Percentiles rank a stretch among this genome's conserved stretches.
Evolutionary conservation across 768 basidiomycete genomes (phyloP).

Genomic region (Pleurotus sapidus): DNA sequence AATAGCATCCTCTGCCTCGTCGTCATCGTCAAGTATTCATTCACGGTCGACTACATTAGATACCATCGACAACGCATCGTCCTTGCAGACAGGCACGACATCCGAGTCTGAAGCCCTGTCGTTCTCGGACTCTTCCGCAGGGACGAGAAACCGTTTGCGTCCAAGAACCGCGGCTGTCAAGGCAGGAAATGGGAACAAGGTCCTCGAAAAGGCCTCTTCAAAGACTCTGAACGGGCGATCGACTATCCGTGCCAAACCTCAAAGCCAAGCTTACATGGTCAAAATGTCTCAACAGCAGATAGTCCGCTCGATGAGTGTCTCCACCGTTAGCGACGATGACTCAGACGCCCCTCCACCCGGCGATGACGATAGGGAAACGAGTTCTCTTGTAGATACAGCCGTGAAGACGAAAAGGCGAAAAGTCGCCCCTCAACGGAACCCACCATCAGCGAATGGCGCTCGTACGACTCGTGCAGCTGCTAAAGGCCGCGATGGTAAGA

Average conservation of each 20-base stretch:
- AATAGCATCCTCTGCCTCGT: slow-evolving; percentile 5
- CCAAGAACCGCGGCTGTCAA: slow-evolving; percentile 11
- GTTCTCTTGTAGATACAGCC: neutral
- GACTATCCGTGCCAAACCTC: neutral
- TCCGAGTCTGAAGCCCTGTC: slow-evolving; percentile 31
- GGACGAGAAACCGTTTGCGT: slow-evolving; percentile 38
- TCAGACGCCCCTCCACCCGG: neutral
- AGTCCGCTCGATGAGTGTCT: neutral
- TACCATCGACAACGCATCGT: slow-evolving; percentile 33
- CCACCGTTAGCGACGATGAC: slow-evolving; percentile 6
- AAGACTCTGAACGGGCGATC: neutral
- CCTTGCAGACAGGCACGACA: slow-evolving; percentile 35
- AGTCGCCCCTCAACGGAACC: neutral
- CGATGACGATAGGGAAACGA: neutral
- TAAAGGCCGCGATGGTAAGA: neutral
- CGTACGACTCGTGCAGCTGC: neutral
- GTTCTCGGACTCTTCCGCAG: slow-evolving; percentile 27
- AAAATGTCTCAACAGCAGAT: slow-evolving; percentile 7
- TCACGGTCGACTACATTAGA: slow-evolving; percentile 29
- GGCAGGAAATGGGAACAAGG: neutral
- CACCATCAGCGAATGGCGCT: neutral
- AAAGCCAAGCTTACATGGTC: neutral
- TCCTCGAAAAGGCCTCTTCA: neutral
- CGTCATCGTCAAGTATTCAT: slow-evolving; percentile 8
- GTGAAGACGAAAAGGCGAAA: slow-evolving; percentile 6